Base-by-base conservation (phyloP, 352 stramenopile species). In the Saprolegnia diclina region DNA sequence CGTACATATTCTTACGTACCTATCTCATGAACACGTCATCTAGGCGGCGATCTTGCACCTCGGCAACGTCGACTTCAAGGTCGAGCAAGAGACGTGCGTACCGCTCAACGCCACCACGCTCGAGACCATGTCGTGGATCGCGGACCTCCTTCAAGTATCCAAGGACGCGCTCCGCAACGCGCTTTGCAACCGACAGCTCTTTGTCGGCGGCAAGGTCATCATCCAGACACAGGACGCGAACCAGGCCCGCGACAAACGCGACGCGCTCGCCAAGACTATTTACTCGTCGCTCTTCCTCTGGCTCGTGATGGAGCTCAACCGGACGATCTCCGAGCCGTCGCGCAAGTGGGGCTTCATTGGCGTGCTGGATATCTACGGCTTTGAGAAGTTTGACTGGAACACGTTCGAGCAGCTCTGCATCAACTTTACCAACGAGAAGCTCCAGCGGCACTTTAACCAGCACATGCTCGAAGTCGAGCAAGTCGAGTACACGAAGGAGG, bases 321-420 rank as follows among this genome's bases (percentile, higher is more conserved):
- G 83, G 21, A 95, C 88, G 46, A 97, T 97, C 65, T 94, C 86
- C 19, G 78, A 81, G 35, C 78, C 76, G 29, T 74, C 87, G 37
- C 79, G 91, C 62, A 92, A 91, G 71, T 95, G 85, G 86, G 87
- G 85, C 0, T 96, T 97, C 59, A 98, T 98, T 69, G 92, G 93
- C 73, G 89, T 99, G 24, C 73, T 98, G 22, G 96, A 99, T 84
- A 98, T 99, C 72, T 99, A 98, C 75, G 95, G 96, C 14, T 99
- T 99, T 76, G 96, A 99, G 73, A 95, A 91, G 55, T 98, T 99
- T 67, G 83, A 97, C 56, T 95, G 86, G 88, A 96, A 95, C 65
- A 97, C 88, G 22, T 98, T 98, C 68, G 94, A 98, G 78, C 96
- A 99, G 72, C 78, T 98, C 6, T 98, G 94, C 72, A 98, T 98